Conservation (phyloP, 805 yeast species). For the Starmerella floris region DNA sequence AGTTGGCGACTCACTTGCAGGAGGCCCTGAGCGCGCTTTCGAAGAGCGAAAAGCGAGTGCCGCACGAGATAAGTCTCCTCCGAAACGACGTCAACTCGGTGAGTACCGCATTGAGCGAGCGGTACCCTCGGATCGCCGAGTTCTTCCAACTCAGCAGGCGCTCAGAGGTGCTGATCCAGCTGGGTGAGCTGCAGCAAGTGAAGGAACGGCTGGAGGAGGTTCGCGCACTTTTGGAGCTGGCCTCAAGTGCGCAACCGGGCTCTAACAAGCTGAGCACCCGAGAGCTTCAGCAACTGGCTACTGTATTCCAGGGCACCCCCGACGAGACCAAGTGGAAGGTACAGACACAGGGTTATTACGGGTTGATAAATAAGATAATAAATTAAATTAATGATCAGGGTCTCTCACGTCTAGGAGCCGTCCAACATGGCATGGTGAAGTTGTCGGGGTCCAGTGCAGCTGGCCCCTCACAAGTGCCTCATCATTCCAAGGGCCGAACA, state of each 20-base stretch:
- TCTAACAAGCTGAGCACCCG: conserved; percentile 1
- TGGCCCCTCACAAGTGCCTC: too few species aligned
- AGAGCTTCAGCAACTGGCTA: conserved; percentile 12
- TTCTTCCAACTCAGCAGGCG: conserved; percentile 6
- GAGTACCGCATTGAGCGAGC: conserved; percentile 16
- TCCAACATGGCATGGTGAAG: neutral
- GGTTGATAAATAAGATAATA: conserved; percentile 14
- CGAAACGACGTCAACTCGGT: conserved; percentile 23
- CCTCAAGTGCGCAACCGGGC: neutral
- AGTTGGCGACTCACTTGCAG: conserved; percentile 23
- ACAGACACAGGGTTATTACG: conserved; percentile 10
- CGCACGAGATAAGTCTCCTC: conserved; percentile 27
- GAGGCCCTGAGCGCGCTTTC: conserved; percentile 20
- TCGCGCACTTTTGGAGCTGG: conserved; percentile 16
- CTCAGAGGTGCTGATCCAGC: conserved; percentile 15
- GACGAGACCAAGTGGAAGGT: conserved; percentile 14
- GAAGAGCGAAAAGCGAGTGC: conserved; percentile 22
- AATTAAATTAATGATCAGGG: neutral
- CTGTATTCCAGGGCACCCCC: conserved; percentile 13
- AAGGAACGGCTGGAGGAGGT: conserved; percentile 22
- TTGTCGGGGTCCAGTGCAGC: too few species aligned
- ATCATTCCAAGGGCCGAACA: too few species aligned
- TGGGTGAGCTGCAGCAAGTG: conserved; percentile 21
- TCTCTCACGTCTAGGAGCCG: too few species aligned
- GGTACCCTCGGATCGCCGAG: conserved; percentile 10